Conservation (phyloP, 1,284 basidiomycete genomes). For the Psilocybe mexicana region DNA sequence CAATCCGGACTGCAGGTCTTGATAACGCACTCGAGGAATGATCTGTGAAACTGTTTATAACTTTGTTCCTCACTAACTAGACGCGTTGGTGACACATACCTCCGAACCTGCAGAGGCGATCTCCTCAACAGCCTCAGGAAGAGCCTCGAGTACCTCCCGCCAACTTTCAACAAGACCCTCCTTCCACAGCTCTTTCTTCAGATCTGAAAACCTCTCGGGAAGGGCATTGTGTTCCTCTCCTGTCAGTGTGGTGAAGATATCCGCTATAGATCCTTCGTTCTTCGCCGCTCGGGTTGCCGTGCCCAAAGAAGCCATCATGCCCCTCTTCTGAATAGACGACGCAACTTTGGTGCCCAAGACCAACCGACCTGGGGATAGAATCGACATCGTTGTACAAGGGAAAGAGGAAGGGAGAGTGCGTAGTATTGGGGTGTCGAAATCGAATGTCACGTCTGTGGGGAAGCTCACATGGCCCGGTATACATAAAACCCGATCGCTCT, state of each 20-base stretch:
- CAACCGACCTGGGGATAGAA: neutral
- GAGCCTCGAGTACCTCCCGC: conserved; percentile 52
- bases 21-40: conserved; percentile 56
- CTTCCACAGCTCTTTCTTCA: conserved; percentile 60
- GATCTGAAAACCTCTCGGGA: conserved; percentile 55
- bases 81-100: conserved; percentile 26
- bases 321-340: neutral
- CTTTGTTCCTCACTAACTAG: neutral
- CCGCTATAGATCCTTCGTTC: conserved; percentile 50
- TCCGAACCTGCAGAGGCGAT: conserved; percentile 44
- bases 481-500: too few relatives aligned
- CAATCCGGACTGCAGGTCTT: conserved; percentile 45
- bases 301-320: conserved; percentile 9
- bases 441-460: neutral
- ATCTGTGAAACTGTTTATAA: conserved; percentile 37
- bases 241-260: conserved; percentile 58
- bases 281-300: conserved; percentile 29
- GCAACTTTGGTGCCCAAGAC: neutral
- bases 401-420: neutral
- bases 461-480: too few relatives aligned
- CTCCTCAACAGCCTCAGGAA: conserved; percentile 46
- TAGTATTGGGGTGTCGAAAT: too few relatives aligned
- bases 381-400: neutral
- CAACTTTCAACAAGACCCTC: conserved; percentile 54
- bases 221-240: conserved; percentile 41